Evolutionary conservation across 495 filamentous ascomycete genomes (phyloP), one percentile per base, ranked within the genome.

Genomic region (Poronia punctata): DNA sequence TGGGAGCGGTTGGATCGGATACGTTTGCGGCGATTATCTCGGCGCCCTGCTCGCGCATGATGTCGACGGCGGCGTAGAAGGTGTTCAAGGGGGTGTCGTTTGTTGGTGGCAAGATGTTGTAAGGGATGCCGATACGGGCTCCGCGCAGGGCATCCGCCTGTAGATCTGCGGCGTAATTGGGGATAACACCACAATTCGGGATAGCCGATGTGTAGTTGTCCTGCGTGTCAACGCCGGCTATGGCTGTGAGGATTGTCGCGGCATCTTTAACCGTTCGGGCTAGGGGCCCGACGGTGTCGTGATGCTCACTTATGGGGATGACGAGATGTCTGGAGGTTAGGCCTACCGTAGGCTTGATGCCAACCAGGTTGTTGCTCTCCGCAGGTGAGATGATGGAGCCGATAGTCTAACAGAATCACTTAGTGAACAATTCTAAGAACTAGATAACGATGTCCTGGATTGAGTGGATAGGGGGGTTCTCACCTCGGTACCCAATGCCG

Each of bases 311-410:
- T 37, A 82, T 71, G 12, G 81, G 81, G 18, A 84, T 74, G 12
- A 82, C 78, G 15, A 79, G 62, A 38, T 70, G 55, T 7, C 78
- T 61, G 11, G 74, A 79, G 7, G 77, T 83, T n/a, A 82, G 65
- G 0, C 82, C 82, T 8, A 83, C 78, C 1, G 80, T 82, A 8
- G 82, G 81, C 57, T 84, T 85, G 56, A 80, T 72, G 5, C 75
- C 67, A 8, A 71, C 65, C 1, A 71, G 29, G 21, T 68, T 66
- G 63, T 68, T 76, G 16, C 45, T 27, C 17, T 62, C 40, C 3
- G 60, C 54, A 1, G 66, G 70, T 6, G 45, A 48, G 20, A 66
- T 41, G 31, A 70, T 71, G 35, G 56, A 64, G 15, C 59, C 60
- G 48, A 60, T 50, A 25, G 70, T 71, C 50, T 68, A 10, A 67